Evolutionary conservation across 2,329 filamentous ascomycete genomes (phyloP), one percentile per base, ranked within the genome.

Genomic region (Ophiostoma triangulosporum): DNA sequence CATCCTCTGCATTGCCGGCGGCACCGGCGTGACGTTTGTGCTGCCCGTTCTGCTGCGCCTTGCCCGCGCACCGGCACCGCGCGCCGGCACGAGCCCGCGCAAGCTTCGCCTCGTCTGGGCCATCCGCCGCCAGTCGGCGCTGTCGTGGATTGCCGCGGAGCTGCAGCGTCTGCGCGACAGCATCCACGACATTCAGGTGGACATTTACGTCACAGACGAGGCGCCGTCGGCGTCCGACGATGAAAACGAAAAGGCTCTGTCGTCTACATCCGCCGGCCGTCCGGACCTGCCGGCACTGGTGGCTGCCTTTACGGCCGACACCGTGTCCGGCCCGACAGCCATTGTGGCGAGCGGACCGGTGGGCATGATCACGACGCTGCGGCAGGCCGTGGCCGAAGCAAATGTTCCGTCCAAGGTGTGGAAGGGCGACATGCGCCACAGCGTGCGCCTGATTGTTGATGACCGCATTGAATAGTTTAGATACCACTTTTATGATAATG

Each of bases 51-150:
- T 79, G 0, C 63, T 79, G 17, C 63, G 62, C 46, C 59, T 70
- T 9, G 59, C 68, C 15, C 56, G 64, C 53, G 15, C 63, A 64
- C 12, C 57, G 57, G 20, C 58, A 38, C 26, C 56, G 54, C 14
- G 64, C 20, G 12, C 38, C 2, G 20, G 38, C 20, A 43, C 22
- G 38, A 43, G 64, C 26, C 65, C 72, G 52, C 67, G 73, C 51
- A 72, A 69, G 56, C 63, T 84, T 2, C 75, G 81, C 60, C 73
- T 86, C n/a, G 68, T 84, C 54, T 86, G 83, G 83, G 75, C 77
- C 1, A 70, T 86, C 35, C 72, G 80, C 14, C 73, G 75, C 38
- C 67, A 67, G 6, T 62, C 65, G 6, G 77, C 85, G 57, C 64
- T 78, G 15, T 67, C 71, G 20, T 86, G 83, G 81, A 68, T 85